Evolutionary conservation across 495 filamentous ascomycete genomes (phyloP).

Genomic region (Aspergillus bertholletiae): DNA sequence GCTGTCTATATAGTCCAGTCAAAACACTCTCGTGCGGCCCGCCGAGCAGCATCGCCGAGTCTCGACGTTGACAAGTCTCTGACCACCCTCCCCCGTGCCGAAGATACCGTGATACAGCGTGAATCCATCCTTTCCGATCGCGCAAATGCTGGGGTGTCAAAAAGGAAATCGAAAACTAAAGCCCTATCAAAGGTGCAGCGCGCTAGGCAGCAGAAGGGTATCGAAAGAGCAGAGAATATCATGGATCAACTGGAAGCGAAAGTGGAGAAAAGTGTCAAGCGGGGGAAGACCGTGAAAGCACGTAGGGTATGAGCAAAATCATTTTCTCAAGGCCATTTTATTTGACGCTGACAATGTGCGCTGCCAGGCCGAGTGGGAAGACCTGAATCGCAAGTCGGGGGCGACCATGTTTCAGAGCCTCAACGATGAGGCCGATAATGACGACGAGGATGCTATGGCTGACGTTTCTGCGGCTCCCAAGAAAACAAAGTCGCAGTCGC

Average conservation of each 20-base stretch:
- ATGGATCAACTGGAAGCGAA: constrained; percentile 69
- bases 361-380: constrained; percentile 41
- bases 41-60: constrained; percentile 66
- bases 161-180: constrained; percentile 61
- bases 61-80: constrained; percentile 76
- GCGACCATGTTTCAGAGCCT: constrained; percentile 27
- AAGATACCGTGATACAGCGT: constrained; percentile 45
- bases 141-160: constrained; percentile 59
- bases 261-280: constrained; percentile 59
- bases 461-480: constrained; percentile 23
- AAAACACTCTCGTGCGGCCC: constrained; percentile 67
- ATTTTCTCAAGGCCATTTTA: constrained; percentile 2
- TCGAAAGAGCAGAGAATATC: constrained; percentile 69
- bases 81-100: constrained; percentile 54
- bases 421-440: constrained; percentile 18
- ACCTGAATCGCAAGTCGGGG: constrained; percentile 34
- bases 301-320: constrained; percentile 31
- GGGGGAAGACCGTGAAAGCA: constrained; percentile 53
- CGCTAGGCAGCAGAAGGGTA: constrained; percentile 62
- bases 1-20: constrained; percentile 35
- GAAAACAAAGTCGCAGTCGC: constrained; percentile 15
- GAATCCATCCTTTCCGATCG: constrained; percentile 59
- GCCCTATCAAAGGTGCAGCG: constrained; percentile 61
- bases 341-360: constrained; percentile 13
- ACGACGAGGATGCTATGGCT: constrained; percentile 30